phyloP scores from a whole-genome alignment of 257 asterid species.

The Nicotiana attenuata region DNA sequence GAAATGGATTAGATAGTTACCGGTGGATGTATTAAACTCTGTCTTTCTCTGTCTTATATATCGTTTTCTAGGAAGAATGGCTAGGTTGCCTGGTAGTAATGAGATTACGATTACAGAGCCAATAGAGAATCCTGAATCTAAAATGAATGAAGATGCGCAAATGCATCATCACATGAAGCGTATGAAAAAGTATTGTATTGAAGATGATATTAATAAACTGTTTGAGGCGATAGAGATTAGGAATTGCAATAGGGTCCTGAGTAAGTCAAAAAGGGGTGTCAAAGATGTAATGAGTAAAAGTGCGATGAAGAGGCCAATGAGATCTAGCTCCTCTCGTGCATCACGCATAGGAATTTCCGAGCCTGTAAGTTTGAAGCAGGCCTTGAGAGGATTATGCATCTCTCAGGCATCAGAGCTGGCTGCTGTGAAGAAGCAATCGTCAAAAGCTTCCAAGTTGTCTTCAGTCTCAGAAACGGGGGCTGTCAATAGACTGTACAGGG shows the following conservation, averaged over 20 bases:
- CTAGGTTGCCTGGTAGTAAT: constrained; percentile 29
- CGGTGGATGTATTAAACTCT: constrained; percentile 7
- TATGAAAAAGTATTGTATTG: constrained; percentile 32
- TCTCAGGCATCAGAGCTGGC: constrained; percentile 98
- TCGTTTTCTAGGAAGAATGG: constrained; percentile 24
- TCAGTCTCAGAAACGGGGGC: constrained; percentile 38
- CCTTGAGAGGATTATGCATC: constrained; percentile 85
- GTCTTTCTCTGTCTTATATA: neutral
- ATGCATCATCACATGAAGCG: constrained; percentile 21
- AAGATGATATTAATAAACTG: constrained; percentile 66
- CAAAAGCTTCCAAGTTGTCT: constrained; percentile 45
- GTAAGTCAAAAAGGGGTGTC: constrained; percentile 16
- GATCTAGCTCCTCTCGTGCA: constrained; percentile 37
- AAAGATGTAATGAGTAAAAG: constrained; percentile 34
- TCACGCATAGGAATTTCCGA: constrained; percentile 70
- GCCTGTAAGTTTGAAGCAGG: constrained; percentile 78
- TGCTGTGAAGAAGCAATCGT: constrained; percentile 55
- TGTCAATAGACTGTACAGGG: constrained; percentile 27
- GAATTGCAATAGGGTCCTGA: constrained; percentile 29
- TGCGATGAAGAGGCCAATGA: constrained; percentile 87
- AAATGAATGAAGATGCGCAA: constrained; percentile 17
- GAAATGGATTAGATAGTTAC: constrained; percentile 31
- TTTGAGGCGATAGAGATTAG: constrained; percentile 64
- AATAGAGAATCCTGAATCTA: constrained; percentile 24
- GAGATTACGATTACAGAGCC: constrained; percentile 50